Conservation (phyloP, 345 rosid genomes). For the Linum usitatissimum region DNA sequence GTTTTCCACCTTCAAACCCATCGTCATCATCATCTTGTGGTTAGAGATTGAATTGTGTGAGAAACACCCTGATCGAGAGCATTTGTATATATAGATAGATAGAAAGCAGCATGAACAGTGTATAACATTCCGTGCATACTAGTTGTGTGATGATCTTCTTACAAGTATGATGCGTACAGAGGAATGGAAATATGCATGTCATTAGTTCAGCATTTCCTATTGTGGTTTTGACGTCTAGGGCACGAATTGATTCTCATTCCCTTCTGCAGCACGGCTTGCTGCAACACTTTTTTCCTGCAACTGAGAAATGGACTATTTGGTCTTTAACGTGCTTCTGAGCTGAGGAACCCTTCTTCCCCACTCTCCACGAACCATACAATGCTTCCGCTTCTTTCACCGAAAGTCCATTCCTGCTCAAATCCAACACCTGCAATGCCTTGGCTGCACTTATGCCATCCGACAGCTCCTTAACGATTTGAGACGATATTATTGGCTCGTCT, state of each 20-base stretch:
- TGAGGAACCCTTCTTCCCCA: slow-evolving; percentile 27
- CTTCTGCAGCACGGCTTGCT: slow-evolving; percentile 65
- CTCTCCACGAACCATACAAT: slow-evolving; percentile 56
- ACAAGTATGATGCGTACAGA: no score
- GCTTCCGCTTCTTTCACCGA: slow-evolving; percentile 33
- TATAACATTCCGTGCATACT: no score
- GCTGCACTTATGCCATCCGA: slow-evolving; percentile 52
- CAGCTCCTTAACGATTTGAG: slow-evolving; percentile 37
- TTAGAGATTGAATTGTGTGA: no score
- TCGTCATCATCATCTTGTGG: no score
- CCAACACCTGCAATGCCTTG: slow-evolving; percentile 47
- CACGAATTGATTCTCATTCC: slow-evolving; percentile 22
- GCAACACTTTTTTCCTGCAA: slow-evolving; percentile 46
- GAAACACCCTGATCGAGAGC: no score
- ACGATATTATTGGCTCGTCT: slow-evolving; percentile 3
- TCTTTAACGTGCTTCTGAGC: slow-evolving; percentile 49
- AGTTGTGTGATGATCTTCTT: no score
- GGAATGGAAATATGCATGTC: no score
- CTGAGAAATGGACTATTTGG: slow-evolving; percentile 47
- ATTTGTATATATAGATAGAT: no score
- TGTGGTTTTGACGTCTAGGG: no score
- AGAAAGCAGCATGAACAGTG: no score
- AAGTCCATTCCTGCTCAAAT: slow-evolving; percentile 67
- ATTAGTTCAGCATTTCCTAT: no score
- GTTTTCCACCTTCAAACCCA: not conserved